Conservation (phyloP, 164 flowering plant genomes). For the Stephania cephalantha region DNA sequence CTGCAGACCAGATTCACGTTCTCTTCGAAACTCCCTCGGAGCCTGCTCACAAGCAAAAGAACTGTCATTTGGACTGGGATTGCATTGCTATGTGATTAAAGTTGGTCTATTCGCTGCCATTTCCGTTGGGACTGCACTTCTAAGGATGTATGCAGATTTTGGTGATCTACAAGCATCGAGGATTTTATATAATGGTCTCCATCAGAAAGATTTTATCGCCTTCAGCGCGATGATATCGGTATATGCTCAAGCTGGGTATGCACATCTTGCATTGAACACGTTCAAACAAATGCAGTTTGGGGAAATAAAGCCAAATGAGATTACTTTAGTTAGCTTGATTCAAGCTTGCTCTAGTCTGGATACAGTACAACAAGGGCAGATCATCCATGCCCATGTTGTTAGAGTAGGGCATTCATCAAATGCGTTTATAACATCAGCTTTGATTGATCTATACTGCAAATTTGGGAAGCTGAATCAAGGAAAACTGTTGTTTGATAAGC, state of each 20-base stretch:
- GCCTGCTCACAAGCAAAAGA: constrained; percentile 28
- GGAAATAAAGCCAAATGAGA: constrained; percentile 38
- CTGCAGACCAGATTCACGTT: constrained; percentile 27
- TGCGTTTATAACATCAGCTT: constrained; percentile 37
- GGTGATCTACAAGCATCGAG: constrained; percentile 28
- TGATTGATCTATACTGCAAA: constrained; percentile 61
- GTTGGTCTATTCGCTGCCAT: constrained; percentile 29
- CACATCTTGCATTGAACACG: constrained; percentile 30
- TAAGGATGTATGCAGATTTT: constrained; percentile 47
- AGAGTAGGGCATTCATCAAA: constrained; percentile 40
- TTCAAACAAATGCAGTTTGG: constrained; percentile 39
- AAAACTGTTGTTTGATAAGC: constrained; percentile 36
- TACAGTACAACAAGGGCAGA: constrained; percentile 36
- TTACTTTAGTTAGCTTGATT: constrained; percentile 47
- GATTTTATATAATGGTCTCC: constrained; percentile 33
- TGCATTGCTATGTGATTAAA: constrained; percentile 38
- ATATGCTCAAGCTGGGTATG: constrained; percentile 31
- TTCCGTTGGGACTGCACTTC: constrained; percentile 41
- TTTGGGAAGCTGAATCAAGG: constrained; percentile 42
- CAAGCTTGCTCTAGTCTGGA: constrained; percentile 41
- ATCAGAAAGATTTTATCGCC: constrained; percentile 45
- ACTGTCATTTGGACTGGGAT: constrained; percentile 23
- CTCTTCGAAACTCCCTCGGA: constrained; percentile 24
- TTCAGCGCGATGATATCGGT: constrained; percentile 55
- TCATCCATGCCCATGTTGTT: constrained; percentile 37